Percentiles rank a stretch among this genome's conserved stretches.
Conservation (phyloP, 352 stramenopile genomes). For the Pythium apleroticum region DNA sequence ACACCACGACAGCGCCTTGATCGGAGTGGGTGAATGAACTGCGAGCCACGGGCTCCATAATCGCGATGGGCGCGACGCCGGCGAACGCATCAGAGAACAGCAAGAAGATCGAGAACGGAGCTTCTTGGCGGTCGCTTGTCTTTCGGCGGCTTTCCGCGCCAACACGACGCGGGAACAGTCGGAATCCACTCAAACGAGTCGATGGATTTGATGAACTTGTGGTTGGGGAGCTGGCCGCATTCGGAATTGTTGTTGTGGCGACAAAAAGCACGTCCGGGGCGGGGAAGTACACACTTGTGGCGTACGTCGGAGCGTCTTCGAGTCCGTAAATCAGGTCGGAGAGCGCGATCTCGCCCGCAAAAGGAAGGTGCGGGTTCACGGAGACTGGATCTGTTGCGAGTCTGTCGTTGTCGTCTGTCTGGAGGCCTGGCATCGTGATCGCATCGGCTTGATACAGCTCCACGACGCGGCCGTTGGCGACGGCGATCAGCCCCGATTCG, state of each 20-base stretch:
- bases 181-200: conserved; percentile 50
- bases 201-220: not conserved
- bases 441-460: conserved; percentile 40
- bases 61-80: not conserved
- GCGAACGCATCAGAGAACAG: conserved; percentile 34
- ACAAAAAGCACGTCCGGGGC: conserved; percentile 46
- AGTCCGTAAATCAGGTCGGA: conserved; percentile 27
- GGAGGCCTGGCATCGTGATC: not conserved
- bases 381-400: not conserved
- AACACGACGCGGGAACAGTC: conserved; percentile 34
- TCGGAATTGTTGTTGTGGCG: conserved; percentile 21
- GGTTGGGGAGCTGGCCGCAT: not conserved
- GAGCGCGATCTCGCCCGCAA: conserved; percentile 43
- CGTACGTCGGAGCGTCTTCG: conserved; percentile 7
- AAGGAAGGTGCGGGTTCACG: conserved; percentile 27
- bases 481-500: conserved; percentile 34
- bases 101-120: conserved; percentile 30
- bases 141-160: not conserved
- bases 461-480: conserved; percentile 49
- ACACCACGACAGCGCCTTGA: conserved; percentile 36
- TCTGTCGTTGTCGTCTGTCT: not conserved
- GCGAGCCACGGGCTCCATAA: not conserved
- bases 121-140: not conserved
- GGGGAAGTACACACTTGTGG: conserved; percentile 45
- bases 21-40: conserved; percentile 5